Evolutionary conservation across 495 filamentous ascomycete species (phyloP).

Genomic region (Aspergillus steynii): DNA sequence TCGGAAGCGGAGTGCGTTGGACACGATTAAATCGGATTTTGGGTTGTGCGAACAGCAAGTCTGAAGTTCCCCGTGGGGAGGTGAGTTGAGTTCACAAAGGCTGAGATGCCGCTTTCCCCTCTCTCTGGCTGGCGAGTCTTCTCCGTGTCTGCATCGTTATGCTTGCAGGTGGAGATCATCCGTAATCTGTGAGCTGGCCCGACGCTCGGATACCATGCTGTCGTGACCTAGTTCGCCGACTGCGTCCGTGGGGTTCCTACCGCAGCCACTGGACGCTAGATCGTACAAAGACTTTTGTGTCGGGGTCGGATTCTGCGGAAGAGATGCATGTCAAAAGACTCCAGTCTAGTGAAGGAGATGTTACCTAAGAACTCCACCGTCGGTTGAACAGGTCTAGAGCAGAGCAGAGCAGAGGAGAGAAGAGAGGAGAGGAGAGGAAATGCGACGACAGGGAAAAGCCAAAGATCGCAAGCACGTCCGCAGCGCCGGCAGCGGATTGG

Average conservation of each 20-base stretch:
- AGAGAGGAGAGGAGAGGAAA: not conserved
- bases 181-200: not conserved
- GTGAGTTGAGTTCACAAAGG: not conserved
- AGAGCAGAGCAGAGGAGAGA: not conserved
- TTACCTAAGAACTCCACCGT: not conserved
- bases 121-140: not conserved
- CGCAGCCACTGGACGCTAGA: not conserved
- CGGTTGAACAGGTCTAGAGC: not conserved
- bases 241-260: not conserved
- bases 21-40: not conserved
- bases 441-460: not conserved
- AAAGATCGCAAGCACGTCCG: not conserved
- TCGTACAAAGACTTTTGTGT: not conserved
- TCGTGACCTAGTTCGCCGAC: not conserved
- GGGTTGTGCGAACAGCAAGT: not conserved
- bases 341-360: not conserved
- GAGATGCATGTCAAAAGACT: too few species aligned
- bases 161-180: not conserved
- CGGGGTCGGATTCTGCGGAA: too few species aligned
- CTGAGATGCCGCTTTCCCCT: not conserved
- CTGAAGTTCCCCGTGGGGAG: not conserved
- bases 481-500: not conserved
- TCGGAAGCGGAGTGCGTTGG: not conserved
- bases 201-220: not conserved
- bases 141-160: not conserved